Conservation (phyloP, 352 stramenopile genomes). For the Elongisporangium prolatum region DNA sequence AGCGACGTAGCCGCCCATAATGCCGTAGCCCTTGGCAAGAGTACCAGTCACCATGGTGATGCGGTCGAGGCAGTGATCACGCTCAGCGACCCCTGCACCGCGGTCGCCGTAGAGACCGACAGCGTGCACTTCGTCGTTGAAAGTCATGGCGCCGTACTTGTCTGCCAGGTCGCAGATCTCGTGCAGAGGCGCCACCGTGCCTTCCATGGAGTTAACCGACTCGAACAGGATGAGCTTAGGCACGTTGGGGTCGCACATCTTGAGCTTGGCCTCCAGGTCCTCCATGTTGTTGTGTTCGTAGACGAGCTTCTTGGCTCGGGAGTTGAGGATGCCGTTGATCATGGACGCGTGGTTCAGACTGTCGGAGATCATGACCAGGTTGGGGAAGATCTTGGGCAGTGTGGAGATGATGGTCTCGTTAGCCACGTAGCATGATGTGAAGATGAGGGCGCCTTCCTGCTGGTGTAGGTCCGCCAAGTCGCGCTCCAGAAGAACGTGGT, state of each 20-base stretch:
- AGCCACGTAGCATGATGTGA: constrained; percentile 89
- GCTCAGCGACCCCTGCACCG: constrained; percentile 80
- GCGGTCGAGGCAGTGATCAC: constrained; percentile 80
- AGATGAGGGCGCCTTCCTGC: constrained; percentile 79
- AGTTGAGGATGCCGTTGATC: constrained; percentile 84
- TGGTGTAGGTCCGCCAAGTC: constrained; percentile 86
- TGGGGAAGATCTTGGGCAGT: constrained; percentile 88
- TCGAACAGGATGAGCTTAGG: constrained; percentile 87
- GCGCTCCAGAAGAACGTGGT: constrained; percentile 84
- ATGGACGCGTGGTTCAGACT: constrained; percentile 89
- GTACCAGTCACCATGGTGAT: constrained; percentile 90
- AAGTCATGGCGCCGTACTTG: constrained; percentile 91
- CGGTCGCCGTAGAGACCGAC: constrained; percentile 87
- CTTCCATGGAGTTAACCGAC: constrained; percentile 88
- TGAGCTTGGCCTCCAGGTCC: constrained; percentile 76
- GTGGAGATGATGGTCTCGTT: constrained; percentile 89
- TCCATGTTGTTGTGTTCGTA: constrained; percentile 86
- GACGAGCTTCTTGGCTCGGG: constrained; percentile 70
- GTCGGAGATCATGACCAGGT: constrained; percentile 88
- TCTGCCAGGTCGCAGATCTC: constrained; percentile 85
- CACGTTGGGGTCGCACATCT: constrained; percentile 56
- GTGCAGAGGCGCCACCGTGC: constrained; percentile 77
- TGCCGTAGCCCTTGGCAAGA: constrained; percentile 87
- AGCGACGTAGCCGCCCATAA: constrained; percentile 90
- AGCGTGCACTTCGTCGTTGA: constrained; percentile 89